Evolutionary conservation across 2,329 filamentous ascomycete species (phyloP).

Genomic region (Neonectria magnoliae): DNA sequence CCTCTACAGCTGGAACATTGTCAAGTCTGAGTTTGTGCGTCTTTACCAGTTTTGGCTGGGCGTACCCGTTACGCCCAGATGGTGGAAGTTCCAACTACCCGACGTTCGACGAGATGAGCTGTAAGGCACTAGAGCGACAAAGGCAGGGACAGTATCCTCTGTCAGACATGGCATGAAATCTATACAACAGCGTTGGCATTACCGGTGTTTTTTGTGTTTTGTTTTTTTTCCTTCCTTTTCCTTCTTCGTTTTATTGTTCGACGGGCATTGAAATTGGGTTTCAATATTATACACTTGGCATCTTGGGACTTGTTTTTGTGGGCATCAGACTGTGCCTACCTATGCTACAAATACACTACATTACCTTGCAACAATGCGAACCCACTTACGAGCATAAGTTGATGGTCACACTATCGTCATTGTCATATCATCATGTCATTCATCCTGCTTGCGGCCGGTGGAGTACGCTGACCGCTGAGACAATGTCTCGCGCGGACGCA

Average conservation of each 20-base stretch:
- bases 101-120: slow-evolving; percentile 59
- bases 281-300: slow-evolving; percentile 3
- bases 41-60: slow-evolving; percentile 63
- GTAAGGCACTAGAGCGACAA: slow-evolving; percentile 39
- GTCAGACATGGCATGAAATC: neutral
- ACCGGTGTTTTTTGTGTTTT: slow-evolving; percentile 10
- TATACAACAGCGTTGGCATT: slow-evolving; percentile 14
- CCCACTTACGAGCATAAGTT: neutral
- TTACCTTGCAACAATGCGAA: slow-evolving; percentile 4
- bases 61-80: slow-evolving; percentile 60
- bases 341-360: neutral
- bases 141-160: neutral
- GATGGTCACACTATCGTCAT: neutral
- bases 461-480: neutral
- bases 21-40: slow-evolving; percentile 56
- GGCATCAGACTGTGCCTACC: neutral
- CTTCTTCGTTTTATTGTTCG: neutral
- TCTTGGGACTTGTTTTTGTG: slow-evolving; percentile 8
- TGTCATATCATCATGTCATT: neutral
- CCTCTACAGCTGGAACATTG: slow-evolving; percentile 52
- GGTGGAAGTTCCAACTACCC: slow-evolving; percentile 58
- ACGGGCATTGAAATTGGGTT: neutral
- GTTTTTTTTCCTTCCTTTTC: too few species aligned
- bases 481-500: neutral
- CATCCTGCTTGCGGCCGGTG: neutral